Base-by-base conservation (phyloP, 2,329 filamentous ascomycete genomes). In the Neoscytalidium dimidiatum region DNA sequence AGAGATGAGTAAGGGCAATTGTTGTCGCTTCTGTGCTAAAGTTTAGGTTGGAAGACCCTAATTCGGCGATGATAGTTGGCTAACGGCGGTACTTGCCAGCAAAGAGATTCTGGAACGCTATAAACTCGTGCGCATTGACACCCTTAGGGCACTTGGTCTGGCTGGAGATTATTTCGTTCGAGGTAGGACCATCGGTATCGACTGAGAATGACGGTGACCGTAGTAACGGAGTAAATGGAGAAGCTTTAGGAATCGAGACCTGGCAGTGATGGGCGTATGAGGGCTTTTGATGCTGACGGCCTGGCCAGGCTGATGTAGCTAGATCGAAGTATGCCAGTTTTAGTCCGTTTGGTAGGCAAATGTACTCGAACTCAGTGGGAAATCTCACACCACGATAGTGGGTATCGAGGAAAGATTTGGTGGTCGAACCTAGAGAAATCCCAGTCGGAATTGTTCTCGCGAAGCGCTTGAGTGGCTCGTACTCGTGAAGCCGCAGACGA, bases 11-110 rank as follows among this genome's bases (percentile, higher is more conserved):
- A 1, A 91, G n/a, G n/a, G n/a, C n/a, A n/a, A n/a, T n/a, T n/a
- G n/a, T n/a, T n/a, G n/a, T n/a, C n/a, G 82, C 78, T 31, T 85
- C 80, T 0, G 80, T 82, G 35, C 84, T 86, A 66, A 91, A 86
- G 67, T 90, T 90, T 3, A 92, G 58, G 66, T 52, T 85, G 74
- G 83, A 80, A 0, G 82, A 81, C 0, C 79, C 84, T 3, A 87
- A 70, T 66, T 87, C 84, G 0, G 79, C 66, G 0, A 86, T 68
- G 0, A 88, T 76, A 2, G 79, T 76, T 1, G 77, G 71, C 83
- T 84, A 86, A 4, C 84, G 78, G 1, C 81, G 75, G 11, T 76
- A 68, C 3, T 75, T 77, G 0, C 84, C 85, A 0, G 80, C 76
- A 0, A 85, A 68, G 0, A 86, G 71, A 0, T 72, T 76, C 64